Base-by-base conservation (phyloP, 2,329 filamentous ascomycete genomes). In the Aplosporella prunicola region DNA sequence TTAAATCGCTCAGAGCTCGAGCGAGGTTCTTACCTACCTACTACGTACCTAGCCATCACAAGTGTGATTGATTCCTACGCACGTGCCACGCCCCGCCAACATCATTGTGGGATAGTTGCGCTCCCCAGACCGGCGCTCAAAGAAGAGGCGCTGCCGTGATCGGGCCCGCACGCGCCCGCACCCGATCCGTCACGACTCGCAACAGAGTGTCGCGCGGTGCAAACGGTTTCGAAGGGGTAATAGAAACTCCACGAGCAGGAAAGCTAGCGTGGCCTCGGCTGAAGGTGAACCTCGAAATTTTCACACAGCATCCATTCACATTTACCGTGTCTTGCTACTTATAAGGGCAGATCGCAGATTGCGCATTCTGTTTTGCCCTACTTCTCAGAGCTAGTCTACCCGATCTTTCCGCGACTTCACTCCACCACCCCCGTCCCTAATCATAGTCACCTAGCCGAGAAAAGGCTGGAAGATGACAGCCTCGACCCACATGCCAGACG, bases 141-240 rank as follows among this genome's bases (percentile, higher is more conserved):
- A n/a, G n/a, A n/a, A n/a, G n/a, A n/a, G n/a, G n/a, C n/a, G n/a
- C n/a, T n/a, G n/a, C n/a, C n/a, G n/a, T n/a, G n/a, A n/a, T n/a
- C n/a, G n/a, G n/a, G n/a, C n/a, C n/a, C n/a, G n/a, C n/a, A n/a
- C n/a, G n/a, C n/a, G n/a, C n/a, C n/a, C n/a, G n/a, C n/a, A n/a
- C n/a, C n/a, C n/a, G n/a, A n/a, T n/a, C n/a, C n/a, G n/a, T n/a
- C n/a, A n/a, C n/a, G n/a, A n/a, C n/a, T n/a, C n/a, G n/a, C n/a
- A n/a, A n/a, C n/a, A n/a, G n/a, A n/a, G n/a, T n/a, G n/a, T n/a
- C n/a, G n/a, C n/a, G n/a, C n/a, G n/a, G n/a, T n/a, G n/a, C n/a
- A n/a, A n/a, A n/a, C n/a, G n/a, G 31, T 40, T 40, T 40, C 31
- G 38, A 31, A 40, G 32, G 32, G 38, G 38, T 40, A 40, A 40